Base-by-base conservation (phyloP, 75 land plant species). In the Picea glauca region DNA sequence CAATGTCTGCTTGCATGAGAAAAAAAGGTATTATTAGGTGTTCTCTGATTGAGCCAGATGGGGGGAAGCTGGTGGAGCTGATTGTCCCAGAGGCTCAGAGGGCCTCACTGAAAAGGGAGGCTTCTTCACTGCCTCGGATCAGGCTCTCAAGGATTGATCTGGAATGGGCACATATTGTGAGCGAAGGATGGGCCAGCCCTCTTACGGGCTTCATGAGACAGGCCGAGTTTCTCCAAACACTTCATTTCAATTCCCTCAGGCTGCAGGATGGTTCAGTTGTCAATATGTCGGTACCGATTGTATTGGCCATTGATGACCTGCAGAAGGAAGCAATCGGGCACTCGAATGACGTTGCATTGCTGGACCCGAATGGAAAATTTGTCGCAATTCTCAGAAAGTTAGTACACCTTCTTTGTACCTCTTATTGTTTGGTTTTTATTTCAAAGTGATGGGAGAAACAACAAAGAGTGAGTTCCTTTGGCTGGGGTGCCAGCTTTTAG, bases 161-260 rank as follows among this genome's bases (percentile, higher is more conserved):
- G 60, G 93, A 96, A 74, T 96, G 99, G 99, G 90, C 91, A 40
- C 99, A 96, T 78, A 92, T 91, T 43, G 59, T 96, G 32, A 83
- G 90, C 58, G 98, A 96, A 66, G 99, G 99, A 32, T 96, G 99
- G 99, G 99, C 99, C 2, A 92, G 91, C 76, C 99, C 99, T 11
- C 80, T 96, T 58, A 66, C 77, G 46, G 99, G 99, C 57, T 96
- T 96, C 86, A 96, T 96, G 99, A 79, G 99, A 62, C 93, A 96
- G 83, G 58, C 79, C 32, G 95, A 96, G 90, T 96, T 94, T 80
- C 80, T 96, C 81, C 99, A 96, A 83, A 80, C 90, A 21, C 82
- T 96, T 84, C 99, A 94, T 85, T 96, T 96, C 82, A 96, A 92
- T 76, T 79, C 78, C 60, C 76, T 92, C 32, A 85, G 92, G 50